Base-by-base conservation (phyloP, 306 rosid genomes). In the Delonix regia region DNA sequence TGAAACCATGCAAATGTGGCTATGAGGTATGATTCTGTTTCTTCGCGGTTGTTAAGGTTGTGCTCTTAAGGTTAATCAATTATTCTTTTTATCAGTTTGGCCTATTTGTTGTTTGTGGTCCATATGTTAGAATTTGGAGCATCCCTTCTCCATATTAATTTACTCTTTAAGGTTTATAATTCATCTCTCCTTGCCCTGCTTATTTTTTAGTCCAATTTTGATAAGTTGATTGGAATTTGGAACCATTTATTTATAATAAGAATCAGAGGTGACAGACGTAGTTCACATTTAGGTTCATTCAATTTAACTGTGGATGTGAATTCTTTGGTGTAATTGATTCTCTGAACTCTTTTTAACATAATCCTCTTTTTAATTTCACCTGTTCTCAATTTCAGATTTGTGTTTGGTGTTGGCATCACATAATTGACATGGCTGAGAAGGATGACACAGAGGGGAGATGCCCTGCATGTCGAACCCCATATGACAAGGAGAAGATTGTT, bases 341-440 rank as follows among this genome's bases (percentile, higher is more conserved):
- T 33, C 24, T 33, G n/a, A n/a, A 30, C 22, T 28, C 85, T 48
- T 9, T 45, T 70, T 18, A 30, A 48, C 14, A 25, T 16, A 16
- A 3, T 27, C 1, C 21, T 28, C 36, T 74, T 55, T 59, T 65
- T 34, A 51, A 63, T 78, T 71, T 79, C 52, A 59, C 56, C 36
- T 34, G 36, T 79, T 52, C 64, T 74, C 79, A 55, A 72, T 79
- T 51, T 69, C 85, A 96, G 99, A 89, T 96, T 78, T 96, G 99
- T 90, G 99, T 96, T 73, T 96, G 99, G 99, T 96, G 99, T 81
- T 96, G 99, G 98, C 98, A 96, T 85, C 99, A 96, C 86, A 87
- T 96, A 70, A 89, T 96, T 92, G 96, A 83, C 67, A 91, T 96
- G 94, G 99, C 98, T 19, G 97, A 93, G 90, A 95, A 95, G 97